Conservation (phyloP, 2,329 filamentous ascomycete genomes). For the Monilinia vaccinii-corymbosi region DNA sequence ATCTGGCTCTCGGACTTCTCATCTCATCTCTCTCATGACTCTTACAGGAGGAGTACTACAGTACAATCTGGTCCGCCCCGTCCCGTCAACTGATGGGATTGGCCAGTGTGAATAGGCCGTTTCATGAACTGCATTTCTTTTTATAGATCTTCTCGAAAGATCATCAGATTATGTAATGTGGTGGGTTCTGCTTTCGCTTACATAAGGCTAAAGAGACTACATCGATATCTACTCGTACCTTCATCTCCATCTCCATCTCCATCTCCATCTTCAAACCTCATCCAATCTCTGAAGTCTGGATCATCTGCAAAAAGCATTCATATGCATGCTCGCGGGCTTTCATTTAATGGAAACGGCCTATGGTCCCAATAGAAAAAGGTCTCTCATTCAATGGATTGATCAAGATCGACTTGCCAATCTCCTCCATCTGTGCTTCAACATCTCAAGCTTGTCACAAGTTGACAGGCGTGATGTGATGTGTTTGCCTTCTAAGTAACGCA, state of each 20-base stretch:
- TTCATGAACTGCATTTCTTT: too few relatives aligned
- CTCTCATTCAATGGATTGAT: neutral
- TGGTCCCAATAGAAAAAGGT: neutral
- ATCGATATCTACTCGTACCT: neutral
- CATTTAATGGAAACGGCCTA: neutral
- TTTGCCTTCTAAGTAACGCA: neutral
- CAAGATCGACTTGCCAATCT: neutral
- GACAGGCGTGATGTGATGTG: neutral
- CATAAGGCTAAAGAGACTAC: neutral
- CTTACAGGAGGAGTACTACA: too few relatives aligned
- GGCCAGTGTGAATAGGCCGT: too few relatives aligned
- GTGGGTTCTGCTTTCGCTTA: too few relatives aligned
- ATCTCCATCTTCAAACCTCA: neutral
- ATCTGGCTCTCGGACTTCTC: too few relatives aligned
- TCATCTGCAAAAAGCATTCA: neutral
- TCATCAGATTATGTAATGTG: too few relatives aligned
- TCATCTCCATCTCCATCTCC: neutral
- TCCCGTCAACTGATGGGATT: too few relatives aligned
- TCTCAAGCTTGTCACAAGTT: slow-evolving; percentile 1
- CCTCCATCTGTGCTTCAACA: neutral
- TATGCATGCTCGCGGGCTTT: neutral
- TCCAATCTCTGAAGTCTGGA: neutral
- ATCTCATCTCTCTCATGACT: too few relatives aligned
- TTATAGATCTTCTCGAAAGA: too few relatives aligned
- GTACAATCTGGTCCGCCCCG: too few relatives aligned